phyloP scores from a whole-genome alignment of 225 moss, liverwort and hornwort species.

The Straminergon stramineum region DNA sequence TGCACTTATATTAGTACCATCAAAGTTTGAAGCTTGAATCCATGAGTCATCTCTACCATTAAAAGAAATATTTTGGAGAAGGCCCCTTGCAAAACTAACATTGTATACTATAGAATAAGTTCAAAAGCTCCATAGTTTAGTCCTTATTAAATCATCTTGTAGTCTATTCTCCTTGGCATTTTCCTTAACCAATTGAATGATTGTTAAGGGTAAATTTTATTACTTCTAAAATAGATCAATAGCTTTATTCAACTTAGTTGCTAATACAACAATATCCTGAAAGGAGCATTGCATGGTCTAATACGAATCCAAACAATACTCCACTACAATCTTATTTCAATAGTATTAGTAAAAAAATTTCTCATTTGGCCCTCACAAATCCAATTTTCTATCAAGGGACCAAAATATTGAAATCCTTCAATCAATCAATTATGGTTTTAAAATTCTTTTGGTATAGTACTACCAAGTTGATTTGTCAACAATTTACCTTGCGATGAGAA shows the following conservation, averaged over 20 bases:
- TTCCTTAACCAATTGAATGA: no score
- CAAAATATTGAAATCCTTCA: neutral
- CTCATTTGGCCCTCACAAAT: neutral
- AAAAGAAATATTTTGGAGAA: neutral
- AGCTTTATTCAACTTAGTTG: neutral
- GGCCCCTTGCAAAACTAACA: neutral
- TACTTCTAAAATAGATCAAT: neutral
- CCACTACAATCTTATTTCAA: neutral
- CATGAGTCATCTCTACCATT: neutral
- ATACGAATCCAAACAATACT: neutral
- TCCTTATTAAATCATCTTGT: no score
- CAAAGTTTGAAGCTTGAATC: neutral
- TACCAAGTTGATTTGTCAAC: neutral
- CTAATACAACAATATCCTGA: neutral
- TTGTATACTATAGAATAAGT: neutral
- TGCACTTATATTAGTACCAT: neutral
- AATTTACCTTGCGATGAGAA: neutral
- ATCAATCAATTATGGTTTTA: neutral
- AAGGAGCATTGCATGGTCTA: neutral
- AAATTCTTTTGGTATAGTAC: neutral
- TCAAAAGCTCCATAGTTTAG: neutral
- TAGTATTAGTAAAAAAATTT: neutral
- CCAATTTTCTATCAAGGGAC: neutral
- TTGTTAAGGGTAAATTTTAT: no score
- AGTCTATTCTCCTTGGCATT: neutral